These are phyloP conservation scores for Emmonsiellopsis sp. DNA, from an alignment of 2,329 filamentous ascomycete genomes.

Conservation along the genomic window DNA sequence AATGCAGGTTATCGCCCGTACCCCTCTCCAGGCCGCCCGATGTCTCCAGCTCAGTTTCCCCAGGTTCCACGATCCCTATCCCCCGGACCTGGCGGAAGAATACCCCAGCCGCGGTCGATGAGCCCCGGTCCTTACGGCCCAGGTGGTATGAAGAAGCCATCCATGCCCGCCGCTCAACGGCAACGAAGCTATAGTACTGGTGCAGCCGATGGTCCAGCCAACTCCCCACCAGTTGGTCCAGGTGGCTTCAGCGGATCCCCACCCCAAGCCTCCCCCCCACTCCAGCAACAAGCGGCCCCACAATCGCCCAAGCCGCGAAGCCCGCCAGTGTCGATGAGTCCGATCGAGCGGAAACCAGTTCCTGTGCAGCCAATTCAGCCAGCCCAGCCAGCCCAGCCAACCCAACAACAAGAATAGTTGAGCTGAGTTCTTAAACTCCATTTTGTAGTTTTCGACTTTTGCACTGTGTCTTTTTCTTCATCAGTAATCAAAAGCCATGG, in stretches of 20 bases:
- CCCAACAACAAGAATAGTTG: constrained; percentile 33
- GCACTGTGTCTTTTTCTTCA: too few relatives aligned
- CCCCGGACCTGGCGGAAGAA: constrained; percentile 32
- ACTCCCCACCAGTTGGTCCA: not conserved
- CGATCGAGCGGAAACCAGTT: constrained; percentile 47
- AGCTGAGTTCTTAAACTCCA: too few relatives aligned
- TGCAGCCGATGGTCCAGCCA: constrained; percentile 15
- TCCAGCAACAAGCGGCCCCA: constrained; percentile 14
- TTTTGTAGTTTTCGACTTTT: too few relatives aligned
- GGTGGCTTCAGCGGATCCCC: not conserved
- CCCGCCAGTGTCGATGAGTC: constrained; percentile 29
- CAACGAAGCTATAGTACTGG: constrained; percentile 37
- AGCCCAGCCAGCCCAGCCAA: constrained; percentile 36
- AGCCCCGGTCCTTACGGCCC: constrained; percentile 37
- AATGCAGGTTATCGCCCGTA: constrained; percentile 16
- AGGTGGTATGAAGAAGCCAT: constrained; percentile 31
- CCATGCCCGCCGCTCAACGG: constrained; percentile 28
- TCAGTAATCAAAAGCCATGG: not conserved
- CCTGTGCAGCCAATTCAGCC: constrained; percentile 43
- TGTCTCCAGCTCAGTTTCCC: constrained; percentile 24
- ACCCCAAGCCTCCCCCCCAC: constrained; percentile 39
- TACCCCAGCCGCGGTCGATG: constrained; percentile 33
- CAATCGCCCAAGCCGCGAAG: constrained; percentile 37
- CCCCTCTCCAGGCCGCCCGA: constrained; percentile 14
- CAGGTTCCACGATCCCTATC: constrained; percentile 35